These are phyloP conservation scores for Annona cherimola DNA, from an alignment of 164 flowering plant genomes.

Conservation along the genomic window DNA sequence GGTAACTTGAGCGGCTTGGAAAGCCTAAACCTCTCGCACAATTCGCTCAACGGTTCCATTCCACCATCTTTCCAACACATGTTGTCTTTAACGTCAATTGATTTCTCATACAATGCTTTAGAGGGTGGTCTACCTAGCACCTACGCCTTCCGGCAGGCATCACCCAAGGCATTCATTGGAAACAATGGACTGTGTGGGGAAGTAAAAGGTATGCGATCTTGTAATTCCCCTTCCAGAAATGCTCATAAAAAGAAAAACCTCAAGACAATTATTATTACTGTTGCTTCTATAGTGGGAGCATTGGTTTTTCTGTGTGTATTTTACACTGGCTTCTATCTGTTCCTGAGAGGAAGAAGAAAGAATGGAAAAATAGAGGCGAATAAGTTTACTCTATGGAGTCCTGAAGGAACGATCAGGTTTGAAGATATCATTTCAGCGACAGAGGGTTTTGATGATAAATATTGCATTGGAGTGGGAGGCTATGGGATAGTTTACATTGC, in stretches of 20 bases:
- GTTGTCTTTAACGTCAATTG: background rate
- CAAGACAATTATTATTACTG: background rate
- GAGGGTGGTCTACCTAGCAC: background rate
- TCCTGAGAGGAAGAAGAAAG: background rate
- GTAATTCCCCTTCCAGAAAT: constrained; percentile 7
- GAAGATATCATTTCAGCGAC: constrained; percentile 17
- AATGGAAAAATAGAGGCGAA: background rate
- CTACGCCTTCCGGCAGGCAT: constrained; percentile 11
- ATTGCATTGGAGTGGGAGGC: constrained; percentile 15
- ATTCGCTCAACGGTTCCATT: background rate
- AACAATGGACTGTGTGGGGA: constrained; percentile 39
- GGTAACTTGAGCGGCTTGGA: background rate
- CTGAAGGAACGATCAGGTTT: constrained; percentile 1
- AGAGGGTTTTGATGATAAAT: constrained; percentile 6
- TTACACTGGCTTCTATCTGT: background rate
- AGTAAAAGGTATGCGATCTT: constrained; percentile 26
- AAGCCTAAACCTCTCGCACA: constrained; percentile 4
- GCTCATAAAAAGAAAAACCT: background rate
- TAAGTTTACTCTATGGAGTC: constrained; percentile 11
- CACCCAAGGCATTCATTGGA: constrained; percentile 3
- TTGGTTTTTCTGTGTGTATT: background rate
- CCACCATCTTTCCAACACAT: constrained; percentile 2
- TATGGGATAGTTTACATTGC: constrained; percentile 17
- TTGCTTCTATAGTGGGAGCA: background rate
- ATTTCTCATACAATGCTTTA: constrained; percentile 6